Conservation (phyloP, 176 grass and related monocot genomes). For the Zea luxurians region DNA sequence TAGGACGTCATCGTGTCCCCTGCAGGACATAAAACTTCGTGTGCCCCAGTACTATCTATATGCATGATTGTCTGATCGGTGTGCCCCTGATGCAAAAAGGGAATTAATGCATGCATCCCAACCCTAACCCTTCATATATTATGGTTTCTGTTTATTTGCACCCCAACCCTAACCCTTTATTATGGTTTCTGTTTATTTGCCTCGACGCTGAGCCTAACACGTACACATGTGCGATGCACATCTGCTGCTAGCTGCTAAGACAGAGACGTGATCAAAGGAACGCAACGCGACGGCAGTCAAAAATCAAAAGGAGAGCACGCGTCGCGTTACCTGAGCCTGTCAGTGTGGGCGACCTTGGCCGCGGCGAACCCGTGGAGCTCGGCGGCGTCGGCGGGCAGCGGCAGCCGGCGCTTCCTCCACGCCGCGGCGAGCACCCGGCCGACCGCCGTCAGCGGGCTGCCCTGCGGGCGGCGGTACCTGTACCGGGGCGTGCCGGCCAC, state of each 20-base stretch:
- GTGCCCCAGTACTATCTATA: background rate
- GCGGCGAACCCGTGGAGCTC: constrained; percentile 54
- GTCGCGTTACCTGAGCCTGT: constrained; percentile 54
- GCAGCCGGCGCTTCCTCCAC: constrained; percentile 48
- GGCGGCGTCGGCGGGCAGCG: constrained; percentile 28
- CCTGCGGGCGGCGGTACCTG: constrained; percentile 47
- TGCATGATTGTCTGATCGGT: constrained; percentile 16
- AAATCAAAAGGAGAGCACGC: background rate
- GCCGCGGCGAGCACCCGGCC: constrained; percentile 49
- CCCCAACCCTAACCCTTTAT: background rate
- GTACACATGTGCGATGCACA: no score
- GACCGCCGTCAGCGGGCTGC: constrained; percentile 62
- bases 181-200: background rate
- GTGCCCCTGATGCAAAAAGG: background rate
- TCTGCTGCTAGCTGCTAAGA: constrained; percentile 11
- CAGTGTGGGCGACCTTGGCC: constrained; percentile 48
- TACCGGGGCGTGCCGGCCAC: constrained; percentile 53
- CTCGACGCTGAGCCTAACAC: background rate
- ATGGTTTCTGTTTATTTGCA: background rate
- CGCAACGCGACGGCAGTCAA: background rate
- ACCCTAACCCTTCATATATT: no score
- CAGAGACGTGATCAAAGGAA: background rate
- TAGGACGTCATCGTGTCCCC: background rate
- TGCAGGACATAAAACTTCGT: no score
- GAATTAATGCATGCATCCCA: background rate